These are phyloP conservation scores for Fomitopsis betulina DNA, from an alignment of 1,284 basidiomycete species.

Conservation along the genomic window DNA sequence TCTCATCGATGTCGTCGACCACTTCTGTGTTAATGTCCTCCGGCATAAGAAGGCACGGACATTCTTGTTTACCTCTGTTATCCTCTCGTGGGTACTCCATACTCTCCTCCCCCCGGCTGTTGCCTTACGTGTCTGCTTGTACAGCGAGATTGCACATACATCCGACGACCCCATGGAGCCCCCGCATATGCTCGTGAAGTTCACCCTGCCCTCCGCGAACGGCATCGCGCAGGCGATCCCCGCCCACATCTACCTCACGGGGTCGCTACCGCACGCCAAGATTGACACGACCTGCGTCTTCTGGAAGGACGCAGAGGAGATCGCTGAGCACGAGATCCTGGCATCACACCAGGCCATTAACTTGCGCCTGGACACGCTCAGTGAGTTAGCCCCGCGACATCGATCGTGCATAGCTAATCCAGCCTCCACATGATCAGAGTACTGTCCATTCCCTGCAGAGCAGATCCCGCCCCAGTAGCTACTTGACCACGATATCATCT, in stretches of 20 bases:
- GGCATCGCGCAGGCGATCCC: not conserved
- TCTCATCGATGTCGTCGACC: not conserved
- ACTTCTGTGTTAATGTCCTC: not conserved
- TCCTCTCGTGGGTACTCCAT: not conserved
- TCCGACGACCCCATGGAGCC: constrained; percentile 5
- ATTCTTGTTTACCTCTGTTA: not conserved
- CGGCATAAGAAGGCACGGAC: constrained; percentile 1
- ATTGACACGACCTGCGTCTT: constrained; percentile 4
- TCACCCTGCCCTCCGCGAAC: not conserved
- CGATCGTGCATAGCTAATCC: too few species aligned
- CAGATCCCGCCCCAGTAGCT: not conserved
- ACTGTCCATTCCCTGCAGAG: constrained; percentile 1
- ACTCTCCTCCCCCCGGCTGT: not conserved
- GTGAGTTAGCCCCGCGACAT: not conserved
- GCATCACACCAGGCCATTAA: constrained; percentile 1
- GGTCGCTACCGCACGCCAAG: not conserved
- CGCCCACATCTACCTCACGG: constrained; percentile 3
- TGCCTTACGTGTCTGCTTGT: not conserved
- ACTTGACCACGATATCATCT: not conserved
- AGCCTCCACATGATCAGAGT: not conserved
- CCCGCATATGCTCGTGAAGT: constrained; percentile 4
- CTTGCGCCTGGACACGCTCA: not conserved
- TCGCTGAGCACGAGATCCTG: constrained; percentile 6
- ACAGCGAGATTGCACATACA: constrained; percentile 1
- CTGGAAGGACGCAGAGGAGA: constrained; percentile 2